Evolutionary conservation across 345 rosid species (phyloP).

Genomic region (Rhizophora mangle): DNA sequence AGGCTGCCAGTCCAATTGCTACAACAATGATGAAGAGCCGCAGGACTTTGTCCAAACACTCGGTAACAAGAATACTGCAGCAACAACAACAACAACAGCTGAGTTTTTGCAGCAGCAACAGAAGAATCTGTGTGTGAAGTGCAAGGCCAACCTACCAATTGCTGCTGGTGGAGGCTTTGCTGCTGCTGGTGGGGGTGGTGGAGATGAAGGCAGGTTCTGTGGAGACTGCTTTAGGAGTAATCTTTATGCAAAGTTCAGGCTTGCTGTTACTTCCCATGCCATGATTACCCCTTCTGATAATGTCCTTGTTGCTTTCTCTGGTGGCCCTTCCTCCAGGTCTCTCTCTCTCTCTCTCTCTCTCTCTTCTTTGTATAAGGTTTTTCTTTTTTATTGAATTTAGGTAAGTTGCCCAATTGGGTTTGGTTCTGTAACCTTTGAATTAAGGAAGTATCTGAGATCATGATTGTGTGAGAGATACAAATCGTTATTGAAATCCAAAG

Average conservation of each 20-base stretch:
- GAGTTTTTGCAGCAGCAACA: neutral
- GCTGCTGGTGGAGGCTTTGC: neutral
- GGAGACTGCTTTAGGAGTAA: constrained; percentile 71
- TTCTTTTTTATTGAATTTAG: neutral
- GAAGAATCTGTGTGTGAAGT: constrained; percentile 56
- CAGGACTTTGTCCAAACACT: neutral
- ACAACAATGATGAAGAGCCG: constrained; percentile 26
- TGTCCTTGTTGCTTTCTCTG: constrained; percentile 92
- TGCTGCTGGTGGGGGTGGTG: constrained; percentile 24
- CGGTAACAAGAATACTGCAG: neutral
- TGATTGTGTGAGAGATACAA: too few relatives aligned
- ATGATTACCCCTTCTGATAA: constrained; percentile 88
- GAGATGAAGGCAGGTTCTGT: constrained; percentile 56
- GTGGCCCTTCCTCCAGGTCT: constrained; percentile 83
- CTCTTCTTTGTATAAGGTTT: neutral
- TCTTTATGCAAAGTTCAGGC: constrained; percentile 78
- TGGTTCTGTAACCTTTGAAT: too few relatives aligned
- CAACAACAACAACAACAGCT: too few relatives aligned
- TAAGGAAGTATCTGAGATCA: too few relatives aligned
- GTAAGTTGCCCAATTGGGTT: neutral
- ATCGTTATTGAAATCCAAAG: too few relatives aligned
- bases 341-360: constrained; percentile 5
- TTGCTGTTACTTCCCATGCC: constrained; percentile 73
- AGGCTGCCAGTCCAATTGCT: constrained; percentile 55
- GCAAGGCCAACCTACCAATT: constrained; percentile 59